Evolutionary conservation across 257 asterid genomes (phyloP).

Genomic region (Solanum lycopersicoides): DNA sequence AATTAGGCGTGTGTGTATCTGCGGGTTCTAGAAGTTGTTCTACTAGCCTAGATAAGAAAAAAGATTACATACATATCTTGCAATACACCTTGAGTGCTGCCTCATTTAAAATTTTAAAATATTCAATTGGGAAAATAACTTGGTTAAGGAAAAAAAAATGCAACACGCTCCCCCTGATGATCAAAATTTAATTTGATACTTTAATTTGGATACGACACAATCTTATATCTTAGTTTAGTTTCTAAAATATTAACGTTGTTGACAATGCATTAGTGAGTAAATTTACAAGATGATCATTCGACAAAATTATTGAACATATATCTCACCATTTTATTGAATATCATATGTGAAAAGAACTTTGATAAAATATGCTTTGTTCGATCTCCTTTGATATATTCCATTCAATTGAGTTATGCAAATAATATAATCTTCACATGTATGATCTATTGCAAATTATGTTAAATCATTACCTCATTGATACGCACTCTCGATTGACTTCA

Average conservation of each 20-base stretch:
- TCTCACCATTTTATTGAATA: not conserved
- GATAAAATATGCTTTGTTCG: not conserved
- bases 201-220: not conserved
- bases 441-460: not conserved
- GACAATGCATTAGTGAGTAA: not conserved
- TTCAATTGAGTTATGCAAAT: not conserved
- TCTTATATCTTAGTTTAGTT: not conserved
- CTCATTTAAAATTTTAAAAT: not conserved
- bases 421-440: not conserved
- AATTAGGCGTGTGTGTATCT: not conserved
- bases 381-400: not conserved
- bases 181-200: not conserved
- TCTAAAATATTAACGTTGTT: too few species aligned
- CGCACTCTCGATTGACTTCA: not conserved
- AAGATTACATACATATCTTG: not conserved
- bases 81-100: not conserved
- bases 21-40: not conserved
- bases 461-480: not conserved
- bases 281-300: not conserved
- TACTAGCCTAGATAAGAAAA: not conserved
- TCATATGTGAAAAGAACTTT: not conserved
- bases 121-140: not conserved
- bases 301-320: not conserved
- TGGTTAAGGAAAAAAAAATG: too few species aligned
- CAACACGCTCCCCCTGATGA: not conserved